Conservation (phyloP, 176 grass and related monocot genomes). For the Leersia perrieri region DNA sequence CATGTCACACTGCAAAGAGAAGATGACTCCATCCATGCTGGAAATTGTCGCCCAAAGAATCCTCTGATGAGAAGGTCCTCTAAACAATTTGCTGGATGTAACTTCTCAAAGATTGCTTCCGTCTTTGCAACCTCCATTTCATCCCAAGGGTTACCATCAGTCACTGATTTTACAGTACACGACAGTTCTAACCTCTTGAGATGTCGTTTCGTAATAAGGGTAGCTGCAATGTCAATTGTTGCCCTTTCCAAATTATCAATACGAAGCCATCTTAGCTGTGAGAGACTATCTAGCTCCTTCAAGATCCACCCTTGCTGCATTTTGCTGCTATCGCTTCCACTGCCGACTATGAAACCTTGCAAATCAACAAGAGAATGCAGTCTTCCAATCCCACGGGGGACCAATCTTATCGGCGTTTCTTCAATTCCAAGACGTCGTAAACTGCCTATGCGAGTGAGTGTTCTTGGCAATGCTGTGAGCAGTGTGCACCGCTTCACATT, state of each 20-base stretch:
- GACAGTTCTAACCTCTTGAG: not conserved
- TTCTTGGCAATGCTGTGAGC: not conserved
- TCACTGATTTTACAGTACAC: not conserved
- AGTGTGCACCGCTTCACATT: not conserved
- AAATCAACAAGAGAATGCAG: not conserved
- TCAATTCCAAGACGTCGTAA: not conserved
- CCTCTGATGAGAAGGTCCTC: not conserved
- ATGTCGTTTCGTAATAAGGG: not conserved
- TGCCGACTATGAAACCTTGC: not conserved
- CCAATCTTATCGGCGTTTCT: not conserved
- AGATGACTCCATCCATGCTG: not conserved
- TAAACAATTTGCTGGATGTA: not conserved
- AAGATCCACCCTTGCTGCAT: not conserved
- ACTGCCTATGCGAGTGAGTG: not conserved
- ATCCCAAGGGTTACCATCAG: not conserved
- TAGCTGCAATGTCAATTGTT: not conserved
- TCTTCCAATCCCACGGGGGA: not conserved
- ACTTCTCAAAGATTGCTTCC: not conserved
- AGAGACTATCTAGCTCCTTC: not conserved
- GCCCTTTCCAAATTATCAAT: not conserved
- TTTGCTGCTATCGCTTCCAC: not conserved
- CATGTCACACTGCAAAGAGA: not conserved
- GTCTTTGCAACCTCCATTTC: not conserved
- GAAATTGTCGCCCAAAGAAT: not conserved
- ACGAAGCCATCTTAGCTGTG: not conserved